phyloP scores from a whole-genome alignment of 208 protist genomes.

The Crithidia sp. region DNA sequence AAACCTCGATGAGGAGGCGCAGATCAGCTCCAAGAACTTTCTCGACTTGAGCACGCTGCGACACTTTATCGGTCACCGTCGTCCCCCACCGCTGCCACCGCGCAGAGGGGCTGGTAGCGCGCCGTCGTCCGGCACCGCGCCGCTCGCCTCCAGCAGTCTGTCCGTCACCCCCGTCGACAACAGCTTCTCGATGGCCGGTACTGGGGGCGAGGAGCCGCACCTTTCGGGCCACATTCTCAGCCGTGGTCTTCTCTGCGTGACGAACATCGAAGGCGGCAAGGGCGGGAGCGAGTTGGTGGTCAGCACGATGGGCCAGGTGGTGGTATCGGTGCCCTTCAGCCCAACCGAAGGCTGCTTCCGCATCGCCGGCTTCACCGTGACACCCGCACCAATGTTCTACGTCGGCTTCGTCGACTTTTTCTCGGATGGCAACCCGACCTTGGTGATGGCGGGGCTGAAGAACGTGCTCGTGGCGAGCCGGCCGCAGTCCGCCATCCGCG shows the following conservation, averaged over 20 bases:
- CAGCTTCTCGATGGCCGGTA: slow-evolving; percentile 18
- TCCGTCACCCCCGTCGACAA: slow-evolving; percentile 26
- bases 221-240: slow-evolving; percentile 75
- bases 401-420: slow-evolving; percentile 81
- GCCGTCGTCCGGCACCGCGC: slow-evolving; percentile 5
- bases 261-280: slow-evolving; percentile 29
- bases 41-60: slow-evolving; percentile 56
- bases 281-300: slow-evolving; percentile 62
- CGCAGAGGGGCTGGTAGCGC: slow-evolving; percentile 4
- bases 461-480: slow-evolving; percentile 69
- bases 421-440: slow-evolving; percentile 48
- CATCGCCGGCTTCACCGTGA: slow-evolving; percentile 70
- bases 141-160: slow-evolving; percentile 21
- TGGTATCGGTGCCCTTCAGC: slow-evolving; percentile 75
- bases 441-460: slow-evolving; percentile 78
- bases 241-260: slow-evolving; percentile 63
- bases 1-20: slow-evolving; percentile 6
- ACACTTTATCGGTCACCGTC: slow-evolving; percentile 39
- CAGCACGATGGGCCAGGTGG: slow-evolving; percentile 76
- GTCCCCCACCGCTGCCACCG: not conserved
- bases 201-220: slow-evolving; percentile 9
- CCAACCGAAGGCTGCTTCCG: slow-evolving; percentile 45
- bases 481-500: slow-evolving; percentile 41
- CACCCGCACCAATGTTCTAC: slow-evolving; percentile 76
- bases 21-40: slow-evolving; percentile 50